phyloP scores from a whole-genome alignment of 192 early-diverging fungal genomes.

The Lunasporangiospora selenospora region DNA sequence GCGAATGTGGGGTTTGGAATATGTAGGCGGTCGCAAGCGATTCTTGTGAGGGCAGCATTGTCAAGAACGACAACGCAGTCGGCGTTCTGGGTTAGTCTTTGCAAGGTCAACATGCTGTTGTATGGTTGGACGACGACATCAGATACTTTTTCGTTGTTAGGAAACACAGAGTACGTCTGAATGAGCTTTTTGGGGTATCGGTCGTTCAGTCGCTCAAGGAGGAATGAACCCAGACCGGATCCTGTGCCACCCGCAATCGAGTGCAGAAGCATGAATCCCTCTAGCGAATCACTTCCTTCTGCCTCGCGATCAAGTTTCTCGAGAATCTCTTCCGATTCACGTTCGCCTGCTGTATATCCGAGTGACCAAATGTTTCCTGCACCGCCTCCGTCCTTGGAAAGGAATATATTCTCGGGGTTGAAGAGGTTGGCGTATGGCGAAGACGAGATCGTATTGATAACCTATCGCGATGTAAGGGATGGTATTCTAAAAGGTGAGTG shows the following conservation, averaged over 20 bases:
- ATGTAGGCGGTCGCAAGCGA: constrained; percentile 92
- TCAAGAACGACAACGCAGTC: constrained; percentile 98
- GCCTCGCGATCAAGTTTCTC: constrained; percentile 99
- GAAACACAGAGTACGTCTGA: constrained; percentile 98
- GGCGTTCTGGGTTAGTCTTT: constrained; percentile 89
- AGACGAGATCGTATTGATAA: constrained; percentile 89
- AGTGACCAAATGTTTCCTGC: constrained; percentile 98
- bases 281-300: constrained; percentile 92
- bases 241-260: constrained; percentile 99
- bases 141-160: constrained; percentile 91
- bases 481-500: too few species aligned
- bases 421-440: constrained; percentile 92
- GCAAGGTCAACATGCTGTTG: constrained; percentile 93
- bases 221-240: constrained; percentile 93
- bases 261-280: constrained; percentile 97
- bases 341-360: constrained; percentile 89
- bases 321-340: constrained; percentile 88
- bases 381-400: constrained; percentile 93
- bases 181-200: constrained; percentile 97
- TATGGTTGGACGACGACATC: constrained; percentile 99
- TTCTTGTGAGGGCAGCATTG: constrained; percentile 92
- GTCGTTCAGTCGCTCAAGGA: constrained; percentile 93
- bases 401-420: constrained; percentile 97
- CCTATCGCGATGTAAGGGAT: constrained; percentile 61
- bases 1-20: constrained; percentile 94